phyloP scores from a whole-genome alignment of 2,329 filamentous ascomycete species.

The Didymella exigua region DNA sequence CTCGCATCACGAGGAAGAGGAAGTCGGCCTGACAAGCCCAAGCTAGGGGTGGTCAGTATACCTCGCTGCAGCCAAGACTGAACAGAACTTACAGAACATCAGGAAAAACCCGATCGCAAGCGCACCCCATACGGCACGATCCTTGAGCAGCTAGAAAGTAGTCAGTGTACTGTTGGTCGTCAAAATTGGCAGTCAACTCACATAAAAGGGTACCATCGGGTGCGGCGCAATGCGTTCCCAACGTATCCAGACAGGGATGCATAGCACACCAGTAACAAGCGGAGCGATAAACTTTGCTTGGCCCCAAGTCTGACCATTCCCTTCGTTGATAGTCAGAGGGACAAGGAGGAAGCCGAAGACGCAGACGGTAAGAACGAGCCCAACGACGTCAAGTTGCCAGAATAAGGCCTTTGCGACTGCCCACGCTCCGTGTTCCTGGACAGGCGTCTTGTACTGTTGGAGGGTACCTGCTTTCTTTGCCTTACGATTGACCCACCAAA shows the following conservation, averaged over 20 bases:
- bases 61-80: neutral
- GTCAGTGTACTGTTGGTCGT: neutral
- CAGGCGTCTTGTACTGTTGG: constrained; percentile 51
- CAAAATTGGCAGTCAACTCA: constrained; percentile 23
- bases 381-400: constrained; percentile 61
- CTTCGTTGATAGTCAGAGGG: constrained; percentile 61
- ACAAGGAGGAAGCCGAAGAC: constrained; percentile 57
- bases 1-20: constrained; percentile 65
- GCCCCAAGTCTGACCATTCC: constrained; percentile 56
- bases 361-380: constrained; percentile 55
- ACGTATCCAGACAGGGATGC: constrained; percentile 56
- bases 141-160: constrained; percentile 57
- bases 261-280: constrained; percentile 57
- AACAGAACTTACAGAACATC: constrained; percentile 18
- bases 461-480: constrained; percentile 58
- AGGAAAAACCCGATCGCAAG: constrained; percentile 58
- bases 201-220: constrained; percentile 64
- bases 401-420: constrained; percentile 55
- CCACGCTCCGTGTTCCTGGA: constrained; percentile 49
- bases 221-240: constrained; percentile 61
- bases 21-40: constrained; percentile 64
- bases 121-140: constrained; percentile 66
- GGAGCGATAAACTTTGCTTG: constrained; percentile 59
- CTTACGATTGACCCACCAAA: constrained; percentile 58
- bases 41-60: constrained; percentile 1